Evolutionary conservation across 2,329 filamentous ascomycete species (phyloP), one percentile per base, ranked within the genome.

Genomic region (Aspergillus neoniger): DNA sequence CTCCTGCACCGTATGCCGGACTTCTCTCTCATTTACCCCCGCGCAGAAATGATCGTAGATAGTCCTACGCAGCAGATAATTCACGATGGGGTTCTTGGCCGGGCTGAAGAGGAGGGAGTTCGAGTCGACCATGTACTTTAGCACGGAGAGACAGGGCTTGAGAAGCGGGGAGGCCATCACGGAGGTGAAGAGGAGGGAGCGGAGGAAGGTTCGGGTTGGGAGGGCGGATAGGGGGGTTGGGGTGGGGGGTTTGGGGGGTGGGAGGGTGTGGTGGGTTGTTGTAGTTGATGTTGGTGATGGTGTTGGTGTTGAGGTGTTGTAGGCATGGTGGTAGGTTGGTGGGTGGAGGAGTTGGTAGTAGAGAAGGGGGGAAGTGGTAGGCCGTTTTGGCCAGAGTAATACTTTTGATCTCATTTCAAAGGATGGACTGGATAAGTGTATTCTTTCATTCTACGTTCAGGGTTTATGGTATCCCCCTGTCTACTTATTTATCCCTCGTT

Each of bases 11-110:
- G 75, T 78, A 4, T 65, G 64, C 5, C 67, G 66, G 2, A 82
- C 79, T 57, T 82, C 79, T 0, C 21, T 47, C 10, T 72, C 67
- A 23, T 76, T 80, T 1, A 72, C 73, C 0, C 81, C 81, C 0
- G 81, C 81, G 49, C 81, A 82, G 63, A 82, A 83, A 10, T 83
- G 81, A 41, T 82, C 74, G 62, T 82, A 83, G 9, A 82, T 71
- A 2, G 77, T 63, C 10, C 68, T 68, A 28, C 73, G 72, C 5
- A 78, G 67, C 2, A 77, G 61, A 51, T 72, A 70, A 23, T 76
- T 71, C 5, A 82, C 64, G 1, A 80, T 7, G 0, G 68, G 69
- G 60, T 80, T 80, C 5, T 66, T 69, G 32, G 80, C 77, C 0
- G 79, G 77, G 54, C 77, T 76, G 8, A 81, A 64, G 1, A 81